Evolutionary conservation across 371 early-diverging fungal genomes (phyloP), one percentile per base, ranked within the genome.

Genomic region (Rhizopus arrhizus): DNA sequence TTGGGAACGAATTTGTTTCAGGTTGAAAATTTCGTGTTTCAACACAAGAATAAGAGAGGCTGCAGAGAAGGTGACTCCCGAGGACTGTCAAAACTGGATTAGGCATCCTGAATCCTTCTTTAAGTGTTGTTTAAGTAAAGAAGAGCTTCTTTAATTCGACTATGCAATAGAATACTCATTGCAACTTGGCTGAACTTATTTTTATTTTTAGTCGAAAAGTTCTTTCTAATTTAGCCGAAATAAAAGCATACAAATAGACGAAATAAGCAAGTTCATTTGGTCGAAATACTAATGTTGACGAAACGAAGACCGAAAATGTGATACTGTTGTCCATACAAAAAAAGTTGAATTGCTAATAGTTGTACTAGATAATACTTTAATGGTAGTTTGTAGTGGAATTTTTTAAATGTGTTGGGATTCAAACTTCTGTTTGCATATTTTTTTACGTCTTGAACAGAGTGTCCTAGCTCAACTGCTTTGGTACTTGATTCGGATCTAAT

Each of bases 361-460:
- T 12, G 58, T 40, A 16, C 38, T 48, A 8, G 48, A 32, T 10
- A 22, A 22, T 22, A 6, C 3, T 38, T 48, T 11, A 4, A 11
- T 3, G 58, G 22, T n/a, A 53, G 53, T 36, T 60, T 60, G n/a
- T 22, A 53, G 15, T 60, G 53, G 28, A 28, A 52, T 12, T 60
- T 36, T 53, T 60, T 53, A 46, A 60, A 60, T 0, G 53, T 60
- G 31, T 13, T 29, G 9, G 43, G 12, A 16, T 45, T 60, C 12
- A 60, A 46, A 5, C 53, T 47, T 46, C 54, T 53, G 16, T 46
- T 36, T 5, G 61, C 61, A 47, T 53, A 53, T 15, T 43, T 52
- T 52, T 60, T 60, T 8, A 60, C 61, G 2, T 16, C 36, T 36
- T 60, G 49, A 13, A 60, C 53, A 6, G 33, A 16, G 15, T 35